Evolutionary conservation across 495 filamentous ascomycete genomes (phyloP), one percentile per base, ranked within the genome.

Genomic region (Penicillium maclennaniae): DNA sequence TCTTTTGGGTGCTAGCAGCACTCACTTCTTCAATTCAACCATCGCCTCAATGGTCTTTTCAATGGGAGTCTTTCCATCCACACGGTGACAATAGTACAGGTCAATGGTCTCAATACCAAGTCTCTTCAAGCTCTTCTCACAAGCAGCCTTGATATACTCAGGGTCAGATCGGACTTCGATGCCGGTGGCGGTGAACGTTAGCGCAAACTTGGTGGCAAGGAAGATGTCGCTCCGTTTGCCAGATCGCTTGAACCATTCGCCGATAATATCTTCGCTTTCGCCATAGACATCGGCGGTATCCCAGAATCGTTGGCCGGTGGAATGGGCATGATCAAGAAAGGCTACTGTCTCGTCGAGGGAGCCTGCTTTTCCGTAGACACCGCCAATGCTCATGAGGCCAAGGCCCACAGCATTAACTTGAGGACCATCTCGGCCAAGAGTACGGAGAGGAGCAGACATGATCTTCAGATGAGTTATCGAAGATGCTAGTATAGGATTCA

Each of bases 31-130:
- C 16, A 83, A 55, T 38, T 82, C 74, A 0, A 67, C 69, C 28
- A 81, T 85, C 58, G 79, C 79, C 68, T 88, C 83, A 19, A 88
- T 68, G 0, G 83, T 84, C 39, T 81, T 87, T 78, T 53, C 73
- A 54, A 83, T 70, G 2, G 78, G 79, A 0, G 73, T 76, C 17
- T 65, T 61, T 4, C 46, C 45, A 54, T 77, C 71, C 21, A 69
- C 59, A 0, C 62, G 67, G 47, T 69, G 69, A 45, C 69, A 72
- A 58, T 87, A 87, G 51, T 80, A 85, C 9, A 88, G 63, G 53
- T 88, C 85, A 53, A 87, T 78, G 2, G 28, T 79, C 6, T 78
- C 71, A 0, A 77, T 66, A 0, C 74, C 77, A 5, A 88, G 70
- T 10, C 77, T 58, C 51, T 78, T 60, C 37, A 86, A 58, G 38